Base-by-base conservation (phyloP, 2,329 filamentous ascomycete species). In the Microsporum canis region DNA sequence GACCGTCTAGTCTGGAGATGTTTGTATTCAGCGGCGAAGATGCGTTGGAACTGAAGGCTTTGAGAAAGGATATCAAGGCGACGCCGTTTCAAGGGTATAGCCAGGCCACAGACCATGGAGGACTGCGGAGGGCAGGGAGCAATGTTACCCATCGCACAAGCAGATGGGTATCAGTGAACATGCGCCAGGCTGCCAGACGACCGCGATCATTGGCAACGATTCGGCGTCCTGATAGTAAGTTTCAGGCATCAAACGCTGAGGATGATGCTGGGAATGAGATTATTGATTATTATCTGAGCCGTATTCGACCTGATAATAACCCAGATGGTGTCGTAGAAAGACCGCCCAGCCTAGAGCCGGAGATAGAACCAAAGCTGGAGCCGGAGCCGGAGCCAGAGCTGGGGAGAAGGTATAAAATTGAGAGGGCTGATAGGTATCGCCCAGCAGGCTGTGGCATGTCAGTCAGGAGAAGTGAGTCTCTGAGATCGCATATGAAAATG, bases 11-110 rank as follows among this genome's bases (percentile, higher is more conserved):
- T 23, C 12, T 38, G 59, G 47, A 45, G 4, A 59, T 62, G 41
- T 61, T 62, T 7, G n/a, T 61, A 3, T 55, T 41, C 6, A 65
- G 64, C 49, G 60, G 34, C 5, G 58, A 60, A 27, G 34, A 55
- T 31, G 58, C 39, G n/a, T 27, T 51, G 33, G 47, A 41, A 34
- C 23, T 61, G 51, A 61, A 60, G 41, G 27, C 17, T 8, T 36
- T 49, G 38, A 58, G 63, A 12, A 57, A 59, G 49, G 31, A 45
- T 10, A 53, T 60, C 49, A 59, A 45, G 34, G 47, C 47, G 14
- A 43, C 17, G 31, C 14, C n/a, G 23, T 36, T 12, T 36, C 51
- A 36, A 5, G 51, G 51, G n/a, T 34, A 55, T 8, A 55, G 8
- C n/a, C 14, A 29, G 14, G 31, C 3, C 33, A 31, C 31, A 5